Base-by-base conservation (phyloP, 768 basidiomycete genomes). In the Hygrophoropsis aurantiaca region DNA sequence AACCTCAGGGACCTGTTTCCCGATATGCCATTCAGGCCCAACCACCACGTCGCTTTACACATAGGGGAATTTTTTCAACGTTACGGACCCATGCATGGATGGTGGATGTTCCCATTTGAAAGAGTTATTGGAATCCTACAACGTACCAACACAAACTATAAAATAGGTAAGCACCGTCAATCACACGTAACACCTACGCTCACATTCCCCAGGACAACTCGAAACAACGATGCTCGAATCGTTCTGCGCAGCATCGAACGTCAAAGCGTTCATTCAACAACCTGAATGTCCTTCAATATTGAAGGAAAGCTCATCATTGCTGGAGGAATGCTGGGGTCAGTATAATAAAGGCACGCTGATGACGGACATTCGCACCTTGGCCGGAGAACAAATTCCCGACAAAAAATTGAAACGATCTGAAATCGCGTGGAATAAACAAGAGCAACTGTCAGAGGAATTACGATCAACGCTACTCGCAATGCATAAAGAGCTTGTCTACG, bases 41-140 rank as follows among this genome's bases (percentile, higher is more conserved):
- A 69, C 35, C 64, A 71, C 42, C 69, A 73, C 40, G 41, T 57
- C 23, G 53, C 64, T 2, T 41, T 71, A 6, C 71, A 73, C 33
- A 41, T 69, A 1, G 24, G 51, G 2, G 49, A 58, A 2, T 66
- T 61, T 38, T 40, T 70, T 2, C 11, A 8, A 0, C 21, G 46
- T 5, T 71, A 61, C 46, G 68, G 72, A 0, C 71, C 69, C 3
- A 50, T 60, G 24, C 58, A 65, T 47, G 55, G 56, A 0, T 70
- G 67, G 68, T 66, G 71, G 59, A 59, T 62, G 37, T 71, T 68
- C 42, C 60, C 62, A 2, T 65, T 67, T 34, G 59, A 70, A 42
- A 13, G 58, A 3, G 40, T 59, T 4, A 68, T 61, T n/a, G 59
- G 67, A 1, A 36, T 40, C 4, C 25, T 67, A 20, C 60, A 67